Percentiles rank a stretch among this genome's conserved stretches.
phyloP scores from a whole-genome alignment of 106 monocot species.

The Vanilla planifolia region DNA sequence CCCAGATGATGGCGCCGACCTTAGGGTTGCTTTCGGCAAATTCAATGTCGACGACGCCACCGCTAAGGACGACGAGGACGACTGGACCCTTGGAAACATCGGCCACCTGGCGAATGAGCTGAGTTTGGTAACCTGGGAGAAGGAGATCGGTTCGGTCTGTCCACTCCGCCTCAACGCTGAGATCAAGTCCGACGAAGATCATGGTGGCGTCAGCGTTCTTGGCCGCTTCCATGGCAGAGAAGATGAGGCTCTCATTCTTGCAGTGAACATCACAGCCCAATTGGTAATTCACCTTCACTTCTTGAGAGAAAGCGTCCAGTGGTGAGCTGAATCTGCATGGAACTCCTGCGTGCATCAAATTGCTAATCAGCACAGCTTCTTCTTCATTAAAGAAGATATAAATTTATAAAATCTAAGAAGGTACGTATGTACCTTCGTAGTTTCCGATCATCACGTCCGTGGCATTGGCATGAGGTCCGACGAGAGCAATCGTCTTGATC shows the following conservation, averaged over 20 bases:
- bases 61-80: conserved; percentile 15
- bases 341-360: too few relatives aligned
- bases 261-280: conserved; percentile 10
- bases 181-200: conserved; percentile 6
- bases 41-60: conserved; percentile 8
- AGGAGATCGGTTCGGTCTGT: neutral
- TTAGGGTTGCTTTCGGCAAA: neutral
- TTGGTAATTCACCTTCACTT: neutral
- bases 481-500: conserved; percentile 10
- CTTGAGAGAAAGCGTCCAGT: neutral
- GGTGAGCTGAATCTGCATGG: conserved; percentile 19
- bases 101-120: neutral
- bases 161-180: conserved; percentile 2
- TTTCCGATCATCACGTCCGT: conserved; percentile 24
- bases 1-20: conserved; percentile 26
- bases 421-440: conserved; percentile 19
- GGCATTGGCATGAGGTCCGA: conserved; percentile 26
- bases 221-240: conserved; percentile 2
- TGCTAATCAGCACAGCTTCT: too few relatives aligned
- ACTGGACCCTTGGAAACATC: conserved; percentile 11
- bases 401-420: too few relatives aligned
- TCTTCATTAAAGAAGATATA: too few relatives aligned
- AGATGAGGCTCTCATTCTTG: neutral
- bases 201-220: conserved; percentile 7
- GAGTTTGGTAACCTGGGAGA: conserved; percentile 13